Base-by-base conservation (phyloP, 208 protist species). In the Wallacemonas sp. region DNA sequence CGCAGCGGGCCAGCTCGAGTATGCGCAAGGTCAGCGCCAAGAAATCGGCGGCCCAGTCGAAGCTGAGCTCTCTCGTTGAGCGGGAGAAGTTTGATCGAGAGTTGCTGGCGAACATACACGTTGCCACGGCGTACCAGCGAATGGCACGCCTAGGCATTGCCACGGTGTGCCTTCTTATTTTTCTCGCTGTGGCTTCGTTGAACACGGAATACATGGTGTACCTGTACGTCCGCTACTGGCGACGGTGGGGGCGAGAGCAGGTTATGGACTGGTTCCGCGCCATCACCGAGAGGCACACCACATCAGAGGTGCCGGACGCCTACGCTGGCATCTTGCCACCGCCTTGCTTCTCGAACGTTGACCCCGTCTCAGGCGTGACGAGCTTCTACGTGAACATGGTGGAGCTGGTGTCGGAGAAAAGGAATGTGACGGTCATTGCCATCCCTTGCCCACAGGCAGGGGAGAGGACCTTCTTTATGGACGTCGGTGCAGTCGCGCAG, bases 71-170 rank as follows among this genome's bases (percentile, higher is more conserved):
- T 34, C 71, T 90, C 66, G 78, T 96, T 38, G 78, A 80, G 42
- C 75, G 91, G 24, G 91, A 96, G 55, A 34, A 33, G 21, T 96
- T 96, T 69, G 80, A 93, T 17, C 47, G 45, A 39, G 86, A 96
- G 66, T 79, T 96, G 53, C 70, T 96, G 22, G 67, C 62, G 15
- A 62, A 62, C 14, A 89, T 96, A 64, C 82, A 88, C 51, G 88
- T 96, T 27, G 91, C 91, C 3, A 87, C 80, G 1, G 65, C 86
- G 62, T 96, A 93, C 62, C 91, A 96, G 47, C 83, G 88, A 4
- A 78, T 83, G 59, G 49, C 84, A 27, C 88, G 87, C 47, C 15
- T 85, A 4, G 80, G 82, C 64, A 42, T 85, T 26, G 31, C 67
- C 2, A 31, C 72, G 4, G 77, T 72, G 26, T 22, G 80, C 0